A percentile compares a stretch with the other conserved stretches of the same genome.
These are phyloP conservation scores for Aspergillus sp. DNA, from an alignment of 2,329 filamentous ascomycete genomes.

Conservation along the genomic window DNA sequence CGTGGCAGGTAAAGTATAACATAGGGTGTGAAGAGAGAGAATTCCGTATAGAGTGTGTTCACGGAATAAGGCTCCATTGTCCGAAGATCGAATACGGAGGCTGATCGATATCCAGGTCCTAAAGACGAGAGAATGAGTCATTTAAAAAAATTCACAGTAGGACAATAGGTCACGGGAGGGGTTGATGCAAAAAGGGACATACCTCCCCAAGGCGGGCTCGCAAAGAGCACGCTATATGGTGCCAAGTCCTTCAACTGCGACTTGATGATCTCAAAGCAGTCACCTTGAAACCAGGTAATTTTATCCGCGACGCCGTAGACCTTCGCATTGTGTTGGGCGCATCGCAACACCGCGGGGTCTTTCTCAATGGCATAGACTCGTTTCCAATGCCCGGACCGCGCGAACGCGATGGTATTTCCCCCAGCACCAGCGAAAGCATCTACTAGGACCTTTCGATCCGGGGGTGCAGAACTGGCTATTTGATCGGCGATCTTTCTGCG, in stretches of 20 bases:
- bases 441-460: constrained; percentile 66
- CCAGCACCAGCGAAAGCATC: constrained; percentile 91
- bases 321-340: constrained; percentile 87
- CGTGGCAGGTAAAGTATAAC: constrained; percentile 80
- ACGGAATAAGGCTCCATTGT: constrained; percentile 88
- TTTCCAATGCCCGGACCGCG: constrained; percentile 73
- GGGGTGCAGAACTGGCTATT: constrained; percentile 57
- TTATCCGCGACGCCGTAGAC: constrained; percentile 76
- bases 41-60: constrained; percentile 61
- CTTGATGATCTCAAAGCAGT: constrained; percentile 74
- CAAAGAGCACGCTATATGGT: constrained; percentile 63
- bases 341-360: constrained; percentile 75
- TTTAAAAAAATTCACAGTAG: not conserved
- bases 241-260: constrained; percentile 50
- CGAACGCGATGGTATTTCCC: constrained; percentile 94
- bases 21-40: constrained; percentile 52
- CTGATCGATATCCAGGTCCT: constrained; percentile 63
- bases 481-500: constrained; percentile 72
- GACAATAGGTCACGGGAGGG: not conserved
- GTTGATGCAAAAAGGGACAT: constrained; percentile 22
- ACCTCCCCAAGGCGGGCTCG: constrained; percentile 74
- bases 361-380: constrained; percentile 87
- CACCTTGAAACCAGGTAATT: constrained; percentile 83
- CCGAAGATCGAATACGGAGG: constrained; percentile 75
- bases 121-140: not conserved